Conservation (phyloP, 2,329 filamentous ascomycete species). For the Colletotrichum magnum region DNA sequence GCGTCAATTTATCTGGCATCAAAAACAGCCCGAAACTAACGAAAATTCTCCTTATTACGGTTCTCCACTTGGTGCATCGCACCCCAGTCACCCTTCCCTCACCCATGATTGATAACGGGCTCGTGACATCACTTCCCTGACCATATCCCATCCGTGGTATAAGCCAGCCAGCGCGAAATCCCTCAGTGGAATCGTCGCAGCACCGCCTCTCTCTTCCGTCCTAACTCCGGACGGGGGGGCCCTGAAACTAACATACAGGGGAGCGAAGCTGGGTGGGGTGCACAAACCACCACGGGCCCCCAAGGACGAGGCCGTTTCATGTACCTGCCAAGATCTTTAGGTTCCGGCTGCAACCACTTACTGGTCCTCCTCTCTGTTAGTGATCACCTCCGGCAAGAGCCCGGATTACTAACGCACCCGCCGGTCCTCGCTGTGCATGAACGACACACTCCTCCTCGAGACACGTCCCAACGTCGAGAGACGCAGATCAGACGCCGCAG, state of each 20-base stretch:
- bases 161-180: neutral
- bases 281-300: neutral
- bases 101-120: neutral
- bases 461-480: neutral
- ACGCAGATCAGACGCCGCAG: constrained; percentile 26
- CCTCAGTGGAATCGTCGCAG: neutral
- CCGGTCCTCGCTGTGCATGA: neutral
- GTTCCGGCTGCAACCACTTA: neutral
- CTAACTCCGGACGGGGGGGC: constrained; percentile 6
- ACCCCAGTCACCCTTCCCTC: neutral
- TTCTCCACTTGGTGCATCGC: too few species aligned
- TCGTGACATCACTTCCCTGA: constrained; percentile 5
- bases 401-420: neutral
- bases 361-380: neutral
- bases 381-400: neutral
- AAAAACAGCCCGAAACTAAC: neutral
- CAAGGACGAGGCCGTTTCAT: neutral
- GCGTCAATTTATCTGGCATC: constrained; percentile 11
- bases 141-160: neutral
- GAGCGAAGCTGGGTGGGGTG: neutral
- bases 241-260: too few species aligned
- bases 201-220: constrained; percentile 1
- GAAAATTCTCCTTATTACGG: constrained; percentile 15
- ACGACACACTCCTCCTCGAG: neutral
- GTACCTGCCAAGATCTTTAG: constrained; percentile 12